These are phyloP conservation scores for Pichia sp. DNA, from an alignment of 1,139 yeast genomes.

Conservation along the genomic window DNA sequence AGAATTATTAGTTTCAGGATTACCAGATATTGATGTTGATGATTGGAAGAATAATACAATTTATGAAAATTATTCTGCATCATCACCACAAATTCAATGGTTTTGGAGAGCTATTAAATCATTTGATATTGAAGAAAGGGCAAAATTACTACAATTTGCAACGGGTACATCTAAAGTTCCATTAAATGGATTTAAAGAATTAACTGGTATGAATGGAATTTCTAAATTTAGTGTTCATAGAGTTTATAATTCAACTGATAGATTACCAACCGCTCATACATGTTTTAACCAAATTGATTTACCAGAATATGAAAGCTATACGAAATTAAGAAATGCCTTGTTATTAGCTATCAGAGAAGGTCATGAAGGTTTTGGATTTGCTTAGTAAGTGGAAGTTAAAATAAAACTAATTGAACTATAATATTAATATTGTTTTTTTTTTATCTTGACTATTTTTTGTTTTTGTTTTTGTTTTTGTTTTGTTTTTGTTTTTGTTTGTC, in stretches of 20 bases:
- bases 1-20: constrained; percentile 85
- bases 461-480: neutral
- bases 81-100: constrained; percentile 89
- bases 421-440: neutral
- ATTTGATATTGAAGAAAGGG: constrained; percentile 90
- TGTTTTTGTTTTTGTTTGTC: neutral
- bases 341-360: constrained; percentile 90
- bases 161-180: constrained; percentile 99
- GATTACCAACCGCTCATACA: constrained; percentile 93
- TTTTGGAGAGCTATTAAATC: constrained; percentile 98
- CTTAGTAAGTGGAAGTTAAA: constrained; percentile 27
- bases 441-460: neutral
- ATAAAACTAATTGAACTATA: constrained; percentile 10
- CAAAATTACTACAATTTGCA: constrained; percentile 88
- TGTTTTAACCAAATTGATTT: constrained; percentile 93
- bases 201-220: constrained; percentile 83
- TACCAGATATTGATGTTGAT: constrained; percentile 91
- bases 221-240: constrained; percentile 87
- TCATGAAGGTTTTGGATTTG: constrained; percentile 92
- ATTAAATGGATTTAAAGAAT: constrained; percentile 82
- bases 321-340: constrained; percentile 72
- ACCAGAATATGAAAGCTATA: constrained; percentile 90
- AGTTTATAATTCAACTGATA: constrained; percentile 78
- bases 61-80: constrained; percentile 77
- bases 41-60: constrained; percentile 90